These are phyloP conservation scores for Hemisphaericaspora lyxosophila DNA, from an alignment of 1,139 yeast genomes.

Conservation along the genomic window DNA sequence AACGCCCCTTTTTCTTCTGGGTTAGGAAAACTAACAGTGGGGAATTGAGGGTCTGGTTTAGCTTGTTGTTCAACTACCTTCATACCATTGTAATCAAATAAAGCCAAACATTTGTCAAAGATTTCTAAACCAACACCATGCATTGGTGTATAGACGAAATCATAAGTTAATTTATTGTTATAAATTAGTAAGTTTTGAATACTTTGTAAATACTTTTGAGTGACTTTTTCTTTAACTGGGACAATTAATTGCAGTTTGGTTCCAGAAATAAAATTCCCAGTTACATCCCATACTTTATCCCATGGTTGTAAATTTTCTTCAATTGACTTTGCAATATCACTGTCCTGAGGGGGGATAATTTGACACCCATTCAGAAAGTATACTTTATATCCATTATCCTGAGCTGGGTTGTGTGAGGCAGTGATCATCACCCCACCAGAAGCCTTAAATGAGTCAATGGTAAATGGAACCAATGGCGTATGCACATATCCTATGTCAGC, in stretches of 20 bases:
- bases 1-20: constrained; percentile 96
- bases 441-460: constrained; percentile 63
- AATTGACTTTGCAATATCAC: constrained; percentile 65
- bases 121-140: constrained; percentile 85
- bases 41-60: constrained; percentile 77
- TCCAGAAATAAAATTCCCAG: constrained; percentile 29
- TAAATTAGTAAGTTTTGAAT: constrained; percentile 29
- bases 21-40: constrained; percentile 87
- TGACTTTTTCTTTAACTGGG: constrained; percentile 31
- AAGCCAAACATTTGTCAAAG: constrained; percentile 31
- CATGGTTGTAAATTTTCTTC: constrained; percentile 62
- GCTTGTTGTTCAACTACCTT: constrained; percentile 57
- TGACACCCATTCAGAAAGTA: constrained; percentile 94
- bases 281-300: constrained; percentile 52
- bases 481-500: constrained; percentile 50
- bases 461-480: constrained; percentile 92
- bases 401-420: constrained; percentile 93
- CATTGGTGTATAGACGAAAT: constrained; percentile 86
- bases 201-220: constrained; percentile 33
- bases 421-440: constrained; percentile 93
- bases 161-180: constrained; percentile 24
- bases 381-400: constrained; percentile 93
- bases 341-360: constrained; percentile 89
- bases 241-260: constrained; percentile 20
- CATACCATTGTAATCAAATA: constrained; percentile 31